A percentile compares a stretch with the other conserved stretches of the same genome.
Conservation (phyloP, 345 rosid species). For the Linum trigynum region DNA sequence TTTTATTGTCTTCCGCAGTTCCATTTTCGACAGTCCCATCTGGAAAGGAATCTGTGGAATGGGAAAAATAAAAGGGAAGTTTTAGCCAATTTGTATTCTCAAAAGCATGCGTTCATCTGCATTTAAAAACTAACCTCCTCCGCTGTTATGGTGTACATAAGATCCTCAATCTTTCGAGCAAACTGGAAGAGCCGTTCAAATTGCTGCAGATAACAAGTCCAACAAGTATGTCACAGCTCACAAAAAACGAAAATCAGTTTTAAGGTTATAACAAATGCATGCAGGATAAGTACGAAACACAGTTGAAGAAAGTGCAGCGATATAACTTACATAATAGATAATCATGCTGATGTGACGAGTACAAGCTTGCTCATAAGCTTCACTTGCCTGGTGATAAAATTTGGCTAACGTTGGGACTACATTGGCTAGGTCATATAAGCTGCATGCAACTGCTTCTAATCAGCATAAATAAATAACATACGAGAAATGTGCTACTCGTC, state of each 20-base stretch:
- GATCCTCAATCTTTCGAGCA: conserved; percentile 80
- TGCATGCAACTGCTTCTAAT: conserved; percentile 33
- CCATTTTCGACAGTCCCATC: conserved; percentile 77
- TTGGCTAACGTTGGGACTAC: conserved; percentile 93
- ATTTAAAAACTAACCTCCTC: conserved; percentile 64
- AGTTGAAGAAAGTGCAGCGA: too few species aligned
- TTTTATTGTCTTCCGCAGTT: conserved; percentile 75
- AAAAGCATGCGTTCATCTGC: not conserved
- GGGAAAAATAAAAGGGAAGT: conserved; percentile 2
- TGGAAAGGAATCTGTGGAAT: conserved; percentile 77
- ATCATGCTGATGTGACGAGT: conserved; percentile 92
- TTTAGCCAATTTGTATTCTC: not conserved
- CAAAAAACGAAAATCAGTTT: too few species aligned
- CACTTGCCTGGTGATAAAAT: conserved; percentile 98
- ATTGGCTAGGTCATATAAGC: conserved; percentile 95
- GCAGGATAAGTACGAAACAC: too few species aligned
- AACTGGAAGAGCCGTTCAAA: conserved; percentile 91
- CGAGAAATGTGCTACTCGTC: not conserved
- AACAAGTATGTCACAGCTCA: not conserved
- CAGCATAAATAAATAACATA: conserved; percentile 9
- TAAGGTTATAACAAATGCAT: too few species aligned
- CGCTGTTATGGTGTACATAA: conserved; percentile 85
- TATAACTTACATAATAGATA: conserved; percentile 65
- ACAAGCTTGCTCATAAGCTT: conserved; percentile 97
- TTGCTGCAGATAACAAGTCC: conserved; percentile 49